phyloP scores from a whole-genome alignment of 371 early-diverging fungal genomes.

The Mucor racemosus region DNA sequence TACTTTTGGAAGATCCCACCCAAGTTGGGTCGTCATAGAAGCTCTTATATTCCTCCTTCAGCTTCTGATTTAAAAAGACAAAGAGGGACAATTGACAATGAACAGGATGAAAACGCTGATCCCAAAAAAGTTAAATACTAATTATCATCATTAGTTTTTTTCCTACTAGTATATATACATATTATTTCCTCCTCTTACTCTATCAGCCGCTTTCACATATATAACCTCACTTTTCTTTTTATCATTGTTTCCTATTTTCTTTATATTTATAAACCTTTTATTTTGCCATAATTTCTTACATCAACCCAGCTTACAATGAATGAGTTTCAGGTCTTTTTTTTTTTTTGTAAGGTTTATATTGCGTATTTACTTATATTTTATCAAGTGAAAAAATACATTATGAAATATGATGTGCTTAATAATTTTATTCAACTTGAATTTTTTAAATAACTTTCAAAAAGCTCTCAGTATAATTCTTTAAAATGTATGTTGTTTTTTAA shows the following conservation, averaged over 20 bases:
- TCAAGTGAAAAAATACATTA: too few species aligned
- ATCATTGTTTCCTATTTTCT: neutral
- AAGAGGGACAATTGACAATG: neutral
- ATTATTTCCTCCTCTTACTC: slow-evolving; percentile 1
- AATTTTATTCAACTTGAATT: too few species aligned
- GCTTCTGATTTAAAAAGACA: slow-evolving; percentile 27
- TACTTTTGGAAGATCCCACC: slow-evolving; percentile 73
- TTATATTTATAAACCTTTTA: neutral
- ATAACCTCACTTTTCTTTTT: slow-evolving; percentile 1
- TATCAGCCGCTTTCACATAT: neutral
- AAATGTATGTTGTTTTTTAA: too few species aligned
- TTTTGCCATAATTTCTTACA: too few species aligned
- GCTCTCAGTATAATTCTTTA: too few species aligned
- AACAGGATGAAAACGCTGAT: slow-evolving; percentile 20
- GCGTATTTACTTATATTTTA: too few species aligned
- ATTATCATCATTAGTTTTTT: neutral
- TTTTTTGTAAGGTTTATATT: too few species aligned
- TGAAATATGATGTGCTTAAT: too few species aligned
- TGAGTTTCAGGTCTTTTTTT: too few species aligned
- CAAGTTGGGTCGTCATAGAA: slow-evolving; percentile 59
- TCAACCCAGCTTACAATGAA: too few species aligned
- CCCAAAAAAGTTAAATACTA: slow-evolving; percentile 23
- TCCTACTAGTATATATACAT: slow-evolving; percentile 5
- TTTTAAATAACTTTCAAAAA: too few species aligned
- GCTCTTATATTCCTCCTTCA: slow-evolving; percentile 55